Evolutionary conservation across 2,329 filamentous ascomycete species (phyloP).

Genomic region (Aspergillus puulaauensis): DNA sequence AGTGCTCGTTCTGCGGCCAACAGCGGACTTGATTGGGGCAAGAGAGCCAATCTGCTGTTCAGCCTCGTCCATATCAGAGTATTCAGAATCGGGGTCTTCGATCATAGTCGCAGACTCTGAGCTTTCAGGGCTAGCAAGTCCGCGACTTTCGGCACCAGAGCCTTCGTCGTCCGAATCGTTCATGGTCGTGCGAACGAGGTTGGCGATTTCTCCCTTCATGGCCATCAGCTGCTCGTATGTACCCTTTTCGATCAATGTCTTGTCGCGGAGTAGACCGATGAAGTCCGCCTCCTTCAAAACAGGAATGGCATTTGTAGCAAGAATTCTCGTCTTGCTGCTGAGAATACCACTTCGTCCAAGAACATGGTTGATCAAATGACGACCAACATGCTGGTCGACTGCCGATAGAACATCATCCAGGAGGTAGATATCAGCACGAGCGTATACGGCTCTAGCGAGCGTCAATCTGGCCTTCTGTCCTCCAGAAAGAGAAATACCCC

Average conservation of each 20-base stretch:
- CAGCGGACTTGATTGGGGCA: constrained; percentile 69
- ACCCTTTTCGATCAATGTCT: constrained; percentile 79
- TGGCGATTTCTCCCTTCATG: constrained; percentile 87
- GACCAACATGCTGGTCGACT: constrained; percentile 96
- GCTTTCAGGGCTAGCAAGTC: constrained; percentile 70
- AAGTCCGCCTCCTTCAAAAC: constrained; percentile 87
- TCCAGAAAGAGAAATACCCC: constrained; percentile 92
- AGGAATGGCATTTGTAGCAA: constrained; percentile 93
- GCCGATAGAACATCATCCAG: constrained; percentile 93
- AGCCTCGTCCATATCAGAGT: constrained; percentile 56
- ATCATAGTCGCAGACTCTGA: constrained; percentile 55
- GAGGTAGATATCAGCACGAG: constrained; percentile 92
- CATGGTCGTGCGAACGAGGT: constrained; percentile 75
- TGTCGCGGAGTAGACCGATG: constrained; percentile 80
- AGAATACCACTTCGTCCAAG: constrained; percentile 82
- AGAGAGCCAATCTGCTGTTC: constrained; percentile 76
- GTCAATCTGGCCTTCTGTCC: constrained; percentile 95
- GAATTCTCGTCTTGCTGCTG: constrained; percentile 79
- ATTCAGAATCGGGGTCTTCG: constrained; percentile 49
- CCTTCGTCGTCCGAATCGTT: constrained; percentile 42
- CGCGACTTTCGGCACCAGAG: constrained; percentile 53
- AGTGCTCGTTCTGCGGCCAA: constrained; percentile 65
- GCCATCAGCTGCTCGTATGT: constrained; percentile 89
- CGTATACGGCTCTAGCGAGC: constrained; percentile 90
- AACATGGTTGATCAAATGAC: constrained; percentile 92